These are phyloP conservation scores for Russula compacta DNA, from an alignment of 768 basidiomycete genomes.

Conservation along the genomic window DNA sequence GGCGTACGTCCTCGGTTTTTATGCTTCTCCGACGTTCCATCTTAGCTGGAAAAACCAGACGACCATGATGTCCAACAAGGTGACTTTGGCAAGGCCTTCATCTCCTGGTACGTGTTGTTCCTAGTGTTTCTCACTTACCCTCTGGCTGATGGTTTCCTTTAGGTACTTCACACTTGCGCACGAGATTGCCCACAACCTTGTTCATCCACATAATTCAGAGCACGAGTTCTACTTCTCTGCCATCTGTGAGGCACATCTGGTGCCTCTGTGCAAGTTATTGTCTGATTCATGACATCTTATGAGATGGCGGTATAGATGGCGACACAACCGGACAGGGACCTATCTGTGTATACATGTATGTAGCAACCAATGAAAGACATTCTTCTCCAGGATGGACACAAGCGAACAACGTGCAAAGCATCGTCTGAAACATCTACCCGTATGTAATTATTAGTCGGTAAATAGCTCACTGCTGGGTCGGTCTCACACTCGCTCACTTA, in stretches of 20 bases:
- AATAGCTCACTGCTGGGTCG: no score
- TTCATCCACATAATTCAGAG: slow-evolving; percentile 79
- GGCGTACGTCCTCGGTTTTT: slow-evolving; percentile 55
- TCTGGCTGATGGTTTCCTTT: not conserved
- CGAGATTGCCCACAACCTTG: slow-evolving; percentile 88
- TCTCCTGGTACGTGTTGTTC: slow-evolving; percentile 55
- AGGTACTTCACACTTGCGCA: slow-evolving; percentile 92
- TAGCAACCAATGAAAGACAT: not conserved
- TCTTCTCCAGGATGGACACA: not conserved
- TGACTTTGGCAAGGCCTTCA: slow-evolving; percentile 51
- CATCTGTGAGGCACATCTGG: slow-evolving; percentile 64
- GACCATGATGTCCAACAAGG: slow-evolving; percentile 55
- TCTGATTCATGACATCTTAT: not conserved
- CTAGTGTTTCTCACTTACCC: not conserved
- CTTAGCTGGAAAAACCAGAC: slow-evolving; percentile 36
- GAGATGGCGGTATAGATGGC: not conserved
- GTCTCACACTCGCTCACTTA: no score
- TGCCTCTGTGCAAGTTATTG: slow-evolving; percentile 26
- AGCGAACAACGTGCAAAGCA: no score
- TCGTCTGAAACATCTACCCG: no score
- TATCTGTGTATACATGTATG: slow-evolving; percentile 3
- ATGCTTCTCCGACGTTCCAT: not conserved
- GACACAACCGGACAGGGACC: not conserved
- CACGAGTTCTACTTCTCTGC: slow-evolving; percentile 94
- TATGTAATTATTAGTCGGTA: no score